Evolutionary conservation across 441 rosid species (phyloP), one percentile per base, ranked within the genome.

Genomic region (Gossypium schwendimanii): DNA sequence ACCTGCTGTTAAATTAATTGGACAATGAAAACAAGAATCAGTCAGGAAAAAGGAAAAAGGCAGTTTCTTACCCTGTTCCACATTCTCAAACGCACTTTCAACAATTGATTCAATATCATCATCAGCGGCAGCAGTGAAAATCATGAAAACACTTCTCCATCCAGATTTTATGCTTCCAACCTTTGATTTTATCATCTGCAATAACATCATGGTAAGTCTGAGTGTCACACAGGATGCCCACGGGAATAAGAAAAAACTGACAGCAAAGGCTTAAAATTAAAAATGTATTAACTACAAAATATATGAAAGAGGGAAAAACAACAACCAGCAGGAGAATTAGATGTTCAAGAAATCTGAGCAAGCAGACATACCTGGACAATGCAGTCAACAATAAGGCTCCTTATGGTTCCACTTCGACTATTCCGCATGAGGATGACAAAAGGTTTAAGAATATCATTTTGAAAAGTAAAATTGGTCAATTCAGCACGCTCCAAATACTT

Each of bases 141-240:
- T 87, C 98, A 96, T 93, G 83, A 96, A 96, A 76, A 93, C 98
- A 76, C 99, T 96, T 77, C 77, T 94, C 99, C 99, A 96, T 73
- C 99, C 99, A 65, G 99, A 96, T 82, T 96, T 96, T 79, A 96
- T 96, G 85, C 87, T 91, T 81, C 97, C 98, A 81, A 92, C 98
- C 86, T 96, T 96, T 20, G 99, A 96, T 84, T 93, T 93, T 77
- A 96, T 93, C 97, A 96, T 93, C 99, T 96, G 88, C 77, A 85
- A 70, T 57, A 74, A 76, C 63, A 75, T 31, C 75, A 75, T 64
- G 21, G 77, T 20, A 49, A 75, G 31, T 55, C 57, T 63, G 73
- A 73, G 80, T 44, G 0, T 26, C 65, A 55, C 63, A 65, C 54
- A 52, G 41, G 28, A 11, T 12, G 12, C 36, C 17, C 26, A 41